Percentiles rank a stretch among this genome's conserved stretches.
Conservation (phyloP, 169 alveolate genomes). For the Eimeria necatrix region DNA sequence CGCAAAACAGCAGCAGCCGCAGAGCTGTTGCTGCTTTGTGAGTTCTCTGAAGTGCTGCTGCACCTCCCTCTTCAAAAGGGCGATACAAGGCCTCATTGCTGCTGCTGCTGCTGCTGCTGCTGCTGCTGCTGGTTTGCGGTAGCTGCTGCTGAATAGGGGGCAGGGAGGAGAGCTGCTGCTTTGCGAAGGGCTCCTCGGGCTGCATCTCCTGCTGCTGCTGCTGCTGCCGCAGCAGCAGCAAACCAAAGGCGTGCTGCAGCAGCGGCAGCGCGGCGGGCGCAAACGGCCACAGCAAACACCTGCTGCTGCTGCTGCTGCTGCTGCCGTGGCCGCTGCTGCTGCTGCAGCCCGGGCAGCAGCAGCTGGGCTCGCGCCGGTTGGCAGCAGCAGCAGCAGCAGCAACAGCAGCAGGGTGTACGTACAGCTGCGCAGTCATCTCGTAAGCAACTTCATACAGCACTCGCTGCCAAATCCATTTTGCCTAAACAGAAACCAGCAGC, state of each 20-base stretch:
- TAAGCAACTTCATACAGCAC: conserved; percentile 26
- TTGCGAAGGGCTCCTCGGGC: conserved; percentile 42
- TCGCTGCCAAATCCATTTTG: conserved; percentile 12
- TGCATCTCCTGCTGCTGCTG: conserved; percentile 47
- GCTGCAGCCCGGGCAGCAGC: conserved; percentile 39
- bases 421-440: conserved; percentile 20
- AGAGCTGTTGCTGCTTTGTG: conserved; percentile 44
- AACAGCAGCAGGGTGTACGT: background rate
- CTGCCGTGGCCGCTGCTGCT: background rate
- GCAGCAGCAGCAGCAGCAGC: conserved; percentile 74
- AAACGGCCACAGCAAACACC: conserved; percentile 15
- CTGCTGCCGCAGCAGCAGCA: conserved; percentile 54
- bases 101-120: background rate
- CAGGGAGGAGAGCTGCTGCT: conserved; percentile 35
- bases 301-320: background rate
- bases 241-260: conserved; percentile 60
- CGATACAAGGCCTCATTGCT: background rate
- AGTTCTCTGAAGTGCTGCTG: conserved; percentile 32
- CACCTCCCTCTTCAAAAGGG: conserved; percentile 9
- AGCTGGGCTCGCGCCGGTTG: background rate
- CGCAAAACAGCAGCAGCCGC: conserved; percentile 51
- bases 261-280: conserved; percentile 51
- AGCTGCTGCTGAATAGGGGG: background rate
- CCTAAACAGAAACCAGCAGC: background rate
- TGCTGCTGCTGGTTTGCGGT: background rate